Conservation (phyloP, 1,284 basidiomycete genomes). For the Blastosporella zonata region DNA sequence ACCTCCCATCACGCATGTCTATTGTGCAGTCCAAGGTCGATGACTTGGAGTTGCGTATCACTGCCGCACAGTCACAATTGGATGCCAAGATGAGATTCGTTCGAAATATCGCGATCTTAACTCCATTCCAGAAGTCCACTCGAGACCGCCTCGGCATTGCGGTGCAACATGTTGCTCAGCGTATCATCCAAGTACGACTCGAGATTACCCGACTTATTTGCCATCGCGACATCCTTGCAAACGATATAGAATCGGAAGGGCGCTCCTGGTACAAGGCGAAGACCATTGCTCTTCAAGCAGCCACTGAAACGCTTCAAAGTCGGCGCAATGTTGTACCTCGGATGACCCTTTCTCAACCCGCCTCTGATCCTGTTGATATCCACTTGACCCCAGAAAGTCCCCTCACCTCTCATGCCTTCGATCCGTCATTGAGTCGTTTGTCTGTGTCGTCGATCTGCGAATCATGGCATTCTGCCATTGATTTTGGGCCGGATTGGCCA, state of each 20-base stretch:
- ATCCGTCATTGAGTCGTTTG: conserved; percentile 26
- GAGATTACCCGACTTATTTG: conserved; percentile 72
- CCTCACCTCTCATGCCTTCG: conserved; percentile 15
- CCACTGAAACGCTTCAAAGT: conserved; percentile 61
- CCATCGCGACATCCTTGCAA: conserved; percentile 71
- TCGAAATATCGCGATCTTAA: conserved; percentile 81
- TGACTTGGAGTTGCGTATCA: conserved; percentile 61
- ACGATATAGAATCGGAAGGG: conserved; percentile 73
- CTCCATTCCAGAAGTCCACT: conserved; percentile 84
- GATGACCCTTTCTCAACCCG: conserved; percentile 42
- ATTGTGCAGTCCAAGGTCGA: conserved; percentile 62
- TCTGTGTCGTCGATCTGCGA: conserved; percentile 50
- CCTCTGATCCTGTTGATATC: conserved; percentile 27
- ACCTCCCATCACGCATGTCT: conserved; percentile 51
- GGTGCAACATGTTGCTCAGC: conserved; percentile 64
- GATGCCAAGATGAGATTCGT: conserved; percentile 70
- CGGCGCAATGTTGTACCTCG: conserved; percentile 36
- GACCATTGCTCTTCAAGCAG: conserved; percentile 67
- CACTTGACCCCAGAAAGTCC: conserved; percentile 10
- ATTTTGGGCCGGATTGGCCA: conserved; percentile 50
- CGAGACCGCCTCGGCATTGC: conserved; percentile 69
- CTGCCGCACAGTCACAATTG: conserved; percentile 59
- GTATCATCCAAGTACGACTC: conserved; percentile 67
- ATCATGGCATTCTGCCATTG: conserved; percentile 65
- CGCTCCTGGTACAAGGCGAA: conserved; percentile 68